Evolutionary conservation across 768 basidiomycete genomes (phyloP), one percentile per base, ranked within the genome.

Genomic region (Collybiopsis luxurians): DNA sequence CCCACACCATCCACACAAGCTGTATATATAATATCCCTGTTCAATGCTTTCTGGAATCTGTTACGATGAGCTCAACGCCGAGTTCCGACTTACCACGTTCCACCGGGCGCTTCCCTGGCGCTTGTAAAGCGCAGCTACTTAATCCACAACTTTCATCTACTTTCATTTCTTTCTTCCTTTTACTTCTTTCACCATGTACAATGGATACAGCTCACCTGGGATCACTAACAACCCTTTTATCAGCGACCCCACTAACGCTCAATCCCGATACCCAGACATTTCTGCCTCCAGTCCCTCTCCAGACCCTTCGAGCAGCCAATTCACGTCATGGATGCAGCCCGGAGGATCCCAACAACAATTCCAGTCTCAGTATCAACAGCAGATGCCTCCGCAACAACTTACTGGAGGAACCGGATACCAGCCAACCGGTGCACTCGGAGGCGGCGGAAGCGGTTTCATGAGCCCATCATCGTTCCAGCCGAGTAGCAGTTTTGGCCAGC

Each of bases 181-280:
- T 10, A 9, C 36, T 34, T 34, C 36, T 24, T 36, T 4, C 50
- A 51, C 46, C 36, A 55, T 59, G 58, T 59, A 59, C 38, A 55
- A 48, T 23, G 51, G 43, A 31, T 46, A 40, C 28, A 21, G 46
- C 23, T 58, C 31, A 23, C 40, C 63, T 23, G 46, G 40, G 23
- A 46, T 53, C 1, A 72, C 53, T 49, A 91, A 87, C 65, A 90
- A 90, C 62, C 89, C 89, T 0, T 90, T 91, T 70, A 72, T 84
- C 64, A 74, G 78, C 46, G 80, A 82, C 59, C 75, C 81, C 1
- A 60, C 74, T 28, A 73, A 75, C 46, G 69, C 80, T 30, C 75
- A 77, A 26, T 68, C 75, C 21, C 82, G 89, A 58, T 91, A 78
- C 63, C 90, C 90, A 34, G 86, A 87, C 66, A 75, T 92, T 63